phyloP scores from a whole-genome alignment of 768 basidiomycete species.

The Macrolepiota fuliginosa region DNA sequence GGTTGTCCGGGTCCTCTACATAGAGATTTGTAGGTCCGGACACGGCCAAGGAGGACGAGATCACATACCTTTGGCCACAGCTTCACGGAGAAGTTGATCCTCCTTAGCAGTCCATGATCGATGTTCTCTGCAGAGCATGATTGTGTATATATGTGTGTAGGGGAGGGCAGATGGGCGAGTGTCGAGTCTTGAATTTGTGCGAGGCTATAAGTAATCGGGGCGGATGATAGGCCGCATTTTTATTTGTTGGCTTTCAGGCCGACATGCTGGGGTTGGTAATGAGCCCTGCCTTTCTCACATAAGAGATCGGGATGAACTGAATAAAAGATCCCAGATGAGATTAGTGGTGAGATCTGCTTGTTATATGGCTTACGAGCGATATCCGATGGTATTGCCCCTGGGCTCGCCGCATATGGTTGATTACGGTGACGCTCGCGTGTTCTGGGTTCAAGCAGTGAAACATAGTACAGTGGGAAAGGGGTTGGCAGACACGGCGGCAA shows the following conservation, averaged over 20 bases:
- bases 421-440: slow-evolving; percentile 8
- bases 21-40: slow-evolving; percentile 15
- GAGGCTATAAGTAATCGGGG: slow-evolving; percentile 21
- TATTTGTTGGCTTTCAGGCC: slow-evolving; percentile 19
- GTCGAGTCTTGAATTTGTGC: slow-evolving; percentile 11
- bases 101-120: slow-evolving; percentile 52
- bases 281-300: slow-evolving; percentile 25
- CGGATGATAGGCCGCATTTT: slow-evolving; percentile 23
- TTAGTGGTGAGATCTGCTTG: slow-evolving; percentile 23
- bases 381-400: slow-evolving; percentile 25
- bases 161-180: slow-evolving; percentile 20
- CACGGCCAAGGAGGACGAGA: slow-evolving; percentile 2
- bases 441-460: not conserved
- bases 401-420: slow-evolving; percentile 17
- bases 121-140: slow-evolving; percentile 44
- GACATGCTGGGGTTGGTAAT: slow-evolving; percentile 25
- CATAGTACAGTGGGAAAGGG: too few relatives aligned
- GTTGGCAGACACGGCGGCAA: too few relatives aligned
- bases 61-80: slow-evolving; percentile 43
- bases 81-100: slow-evolving; percentile 50
- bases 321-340: slow-evolving; percentile 21
- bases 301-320: slow-evolving; percentile 31
- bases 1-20: slow-evolving; percentile 54
- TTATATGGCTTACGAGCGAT: slow-evolving; percentile 21
- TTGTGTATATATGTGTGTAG: slow-evolving; percentile 14